Conservation (phyloP, 2,329 filamentous ascomycete genomes). For the Colletotrichum sp. region DNA sequence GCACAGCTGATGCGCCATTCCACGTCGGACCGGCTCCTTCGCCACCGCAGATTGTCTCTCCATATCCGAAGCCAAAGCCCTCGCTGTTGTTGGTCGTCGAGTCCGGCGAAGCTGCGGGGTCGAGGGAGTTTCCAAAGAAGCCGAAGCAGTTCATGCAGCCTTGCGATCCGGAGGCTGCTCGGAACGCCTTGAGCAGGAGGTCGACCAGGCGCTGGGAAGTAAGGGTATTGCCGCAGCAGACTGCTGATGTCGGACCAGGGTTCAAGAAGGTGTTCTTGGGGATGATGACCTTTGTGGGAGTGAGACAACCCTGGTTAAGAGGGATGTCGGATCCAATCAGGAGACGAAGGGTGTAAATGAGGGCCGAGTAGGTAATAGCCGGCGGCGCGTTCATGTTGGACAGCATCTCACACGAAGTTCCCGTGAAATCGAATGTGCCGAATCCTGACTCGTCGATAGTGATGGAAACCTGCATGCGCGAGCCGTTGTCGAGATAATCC, state of each 20-base stretch:
- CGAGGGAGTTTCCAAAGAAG: neutral
- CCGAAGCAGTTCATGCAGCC: slow-evolving; percentile 85
- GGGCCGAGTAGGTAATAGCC: slow-evolving; percentile 35
- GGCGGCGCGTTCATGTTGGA: slow-evolving; percentile 33
- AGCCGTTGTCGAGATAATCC: slow-evolving; percentile 89
- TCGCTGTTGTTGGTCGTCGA: slow-evolving; percentile 51
- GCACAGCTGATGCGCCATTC: slow-evolving; percentile 57
- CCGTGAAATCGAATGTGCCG: slow-evolving; percentile 64
- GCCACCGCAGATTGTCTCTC: slow-evolving; percentile 80
- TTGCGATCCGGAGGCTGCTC: slow-evolving; percentile 75
- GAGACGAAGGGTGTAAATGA: slow-evolving; percentile 36
- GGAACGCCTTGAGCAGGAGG: slow-evolving; percentile 77
- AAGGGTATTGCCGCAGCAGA: slow-evolving; percentile 35
- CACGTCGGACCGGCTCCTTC: slow-evolving; percentile 26
- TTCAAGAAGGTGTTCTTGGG: slow-evolving; percentile 58
- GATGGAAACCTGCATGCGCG: slow-evolving; percentile 75
- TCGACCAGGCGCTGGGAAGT: slow-evolving; percentile 51
- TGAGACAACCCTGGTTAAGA: slow-evolving; percentile 60
- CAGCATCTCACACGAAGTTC: slow-evolving; percentile 31
- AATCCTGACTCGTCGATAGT: slow-evolving; percentile 77
- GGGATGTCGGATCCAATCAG: slow-evolving; percentile 36
- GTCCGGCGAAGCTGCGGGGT: neutral
- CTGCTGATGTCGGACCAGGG: slow-evolving; percentile 30
- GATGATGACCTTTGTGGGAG: slow-evolving; percentile 76
- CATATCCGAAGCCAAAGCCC: slow-evolving; percentile 75